phyloP scores from a whole-genome alignment of 805 yeast genomes.

The Barnettozyma pratensis region DNA sequence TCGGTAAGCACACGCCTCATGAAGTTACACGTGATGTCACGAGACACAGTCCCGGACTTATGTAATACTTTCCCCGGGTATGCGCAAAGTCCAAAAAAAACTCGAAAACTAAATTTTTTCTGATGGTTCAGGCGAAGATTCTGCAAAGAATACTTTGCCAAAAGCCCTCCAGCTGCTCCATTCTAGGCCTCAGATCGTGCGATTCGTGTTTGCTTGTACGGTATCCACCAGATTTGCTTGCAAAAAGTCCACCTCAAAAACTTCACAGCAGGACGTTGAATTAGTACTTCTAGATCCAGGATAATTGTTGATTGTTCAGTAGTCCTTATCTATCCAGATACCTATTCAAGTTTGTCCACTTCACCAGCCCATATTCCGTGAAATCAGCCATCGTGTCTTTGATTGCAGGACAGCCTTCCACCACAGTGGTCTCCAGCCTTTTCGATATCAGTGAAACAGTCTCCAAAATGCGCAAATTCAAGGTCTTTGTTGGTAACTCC shows the following conservation, averaged over 20 bases:
- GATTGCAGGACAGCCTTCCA: neutral
- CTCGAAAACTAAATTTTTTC: neutral
- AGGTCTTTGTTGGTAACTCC: conserved; percentile 93
- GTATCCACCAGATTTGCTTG: neutral
- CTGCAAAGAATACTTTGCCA: neutral
- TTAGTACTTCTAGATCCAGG: too few species aligned
- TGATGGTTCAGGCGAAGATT: neutral
- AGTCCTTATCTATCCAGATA: neutral
- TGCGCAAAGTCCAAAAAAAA: neutral
- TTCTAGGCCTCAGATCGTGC: neutral
- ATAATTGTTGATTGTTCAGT: neutral
- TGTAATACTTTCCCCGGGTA: too few species aligned
- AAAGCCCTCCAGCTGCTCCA: neutral
- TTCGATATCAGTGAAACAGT: neutral
- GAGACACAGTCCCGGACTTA: neutral
- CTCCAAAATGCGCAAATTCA: conserved; percentile 83
- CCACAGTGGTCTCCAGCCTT: conserved; percentile 2
- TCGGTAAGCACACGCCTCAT: too few species aligned
- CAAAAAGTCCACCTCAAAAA: too few species aligned
- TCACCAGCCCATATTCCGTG: too few species aligned
- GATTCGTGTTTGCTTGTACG: neutral
- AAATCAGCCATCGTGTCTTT: conserved; percentile 4
- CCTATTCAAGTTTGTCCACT: neutral
- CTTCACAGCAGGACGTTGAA: too few species aligned
- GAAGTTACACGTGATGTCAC: neutral